A percentile compares a stretch with the other conserved stretches of the same genome.
Conservation (phyloP, 73 alveolate genomes). For the Paramecium sonneborni region DNA sequence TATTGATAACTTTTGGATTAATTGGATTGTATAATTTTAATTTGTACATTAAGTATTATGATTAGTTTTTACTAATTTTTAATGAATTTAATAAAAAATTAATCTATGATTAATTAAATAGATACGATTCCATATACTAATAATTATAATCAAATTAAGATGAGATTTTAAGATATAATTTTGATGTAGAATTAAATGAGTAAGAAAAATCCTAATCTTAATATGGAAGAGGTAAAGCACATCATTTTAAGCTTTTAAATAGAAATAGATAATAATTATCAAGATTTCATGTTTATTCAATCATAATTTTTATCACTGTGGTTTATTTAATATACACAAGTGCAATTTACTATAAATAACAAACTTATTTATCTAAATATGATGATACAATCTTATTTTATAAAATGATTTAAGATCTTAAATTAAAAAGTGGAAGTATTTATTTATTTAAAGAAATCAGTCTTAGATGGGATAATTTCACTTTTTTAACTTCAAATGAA, state of each 20-base stretch:
- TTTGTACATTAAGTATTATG: constrained; percentile 2
- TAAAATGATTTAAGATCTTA: constrained; percentile 42
- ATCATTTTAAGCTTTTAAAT: background rate
- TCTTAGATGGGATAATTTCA: constrained; percentile 39
- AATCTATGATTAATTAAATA: background rate
- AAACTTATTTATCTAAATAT: background rate
- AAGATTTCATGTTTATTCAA: background rate
- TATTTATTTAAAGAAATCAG: constrained; percentile 32
- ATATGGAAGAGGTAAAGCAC: background rate
- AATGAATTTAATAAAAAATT: constrained; percentile 10
- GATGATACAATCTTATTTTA: background rate
- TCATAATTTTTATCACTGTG: background rate
- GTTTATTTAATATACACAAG: background rate
- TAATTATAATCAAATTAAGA: background rate
- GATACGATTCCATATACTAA: background rate
- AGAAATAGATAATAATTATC: background rate
- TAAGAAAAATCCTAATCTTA: background rate
- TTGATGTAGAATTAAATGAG: background rate
- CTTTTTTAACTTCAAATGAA: background rate
- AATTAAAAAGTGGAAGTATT: constrained; percentile 36
- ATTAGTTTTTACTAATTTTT: background rate
- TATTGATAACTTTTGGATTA: background rate
- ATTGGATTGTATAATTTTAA: background rate
- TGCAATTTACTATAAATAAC: background rate
- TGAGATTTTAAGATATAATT: background rate